Evolutionary conservation across 768 basidiomycete genomes (phyloP), one percentile per base, ranked within the genome.

Genomic region (Hygrophorus pudorinus): DNA sequence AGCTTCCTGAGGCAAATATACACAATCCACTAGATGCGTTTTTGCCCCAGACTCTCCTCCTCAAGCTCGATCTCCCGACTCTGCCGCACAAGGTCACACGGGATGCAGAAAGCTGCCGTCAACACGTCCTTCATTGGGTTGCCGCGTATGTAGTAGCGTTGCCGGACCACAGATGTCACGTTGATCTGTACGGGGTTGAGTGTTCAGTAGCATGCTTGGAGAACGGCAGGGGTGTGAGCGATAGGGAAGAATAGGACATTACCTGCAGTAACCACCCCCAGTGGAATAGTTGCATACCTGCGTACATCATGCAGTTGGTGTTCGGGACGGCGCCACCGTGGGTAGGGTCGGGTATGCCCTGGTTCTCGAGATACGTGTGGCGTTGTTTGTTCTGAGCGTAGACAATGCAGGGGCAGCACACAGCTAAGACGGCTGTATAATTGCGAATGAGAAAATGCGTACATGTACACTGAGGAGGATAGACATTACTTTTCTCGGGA

Each of bases 301-400:
- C 12, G 18, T 40, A 40, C 38, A 40, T 16, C 17, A 40, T 40
- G 38, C 38, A 40, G 38, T 40, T 40, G 38, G 38, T 40, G 38
- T 40, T 40, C 20, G 21, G 38, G 21, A 24, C 16, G 38, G 49
- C 48, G 1, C 62, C 60, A 10, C 65, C 69, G 20, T 59, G 58
- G 16, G 59, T 54, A 8, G 65, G 68, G 44, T 70, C 64, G 20
- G 67, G 63, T n/a, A 43, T 49, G 18, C 67, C 68, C 14, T 65
- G 52, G 1, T 24, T 32, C 29, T 59, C 51, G 36, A 74, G 54
- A 45, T 70, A 62, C 21, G 70, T 64, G 40, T 61, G 53, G 42
- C 72, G 70, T 20, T 55, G 56, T 51, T 65, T 70, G 56, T 64
- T 63, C 47, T 65, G 53, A 24, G 60, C 56, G 54, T 69, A 71